A percentile compares a stretch with the other conserved stretches of the same genome.
Evolutionary conservation across 169 alveolate species (phyloP).

Genomic region (Perkinsus marinus): DNA sequence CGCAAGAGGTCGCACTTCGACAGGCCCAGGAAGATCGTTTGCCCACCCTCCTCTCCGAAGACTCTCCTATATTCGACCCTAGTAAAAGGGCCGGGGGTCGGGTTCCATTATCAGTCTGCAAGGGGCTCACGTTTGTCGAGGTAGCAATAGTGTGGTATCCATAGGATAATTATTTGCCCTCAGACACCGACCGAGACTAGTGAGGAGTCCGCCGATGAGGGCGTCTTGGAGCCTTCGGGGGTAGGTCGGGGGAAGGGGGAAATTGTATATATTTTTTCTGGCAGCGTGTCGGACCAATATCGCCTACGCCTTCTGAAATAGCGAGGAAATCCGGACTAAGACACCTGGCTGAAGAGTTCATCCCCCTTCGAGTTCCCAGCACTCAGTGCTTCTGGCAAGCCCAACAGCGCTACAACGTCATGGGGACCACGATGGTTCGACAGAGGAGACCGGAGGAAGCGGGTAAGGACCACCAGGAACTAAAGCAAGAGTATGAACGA

Average conservation of each 20-base stretch:
- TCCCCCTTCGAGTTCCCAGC: not conserved
- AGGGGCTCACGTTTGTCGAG: not conserved
- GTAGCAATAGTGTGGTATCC: not conserved
- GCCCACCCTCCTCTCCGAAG: not conserved
- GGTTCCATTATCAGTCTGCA: not conserved
- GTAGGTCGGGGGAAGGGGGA: too few species aligned
- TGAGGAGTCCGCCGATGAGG: too few species aligned
- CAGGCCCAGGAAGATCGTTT: not conserved
- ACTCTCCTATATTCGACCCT: not conserved
- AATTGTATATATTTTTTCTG: too few species aligned
- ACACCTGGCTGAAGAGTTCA: not conserved
- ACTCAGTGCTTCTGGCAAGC: not conserved
- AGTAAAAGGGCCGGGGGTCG: not conserved
- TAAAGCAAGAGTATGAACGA: not conserved
- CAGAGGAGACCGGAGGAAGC: not conserved
- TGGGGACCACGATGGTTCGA: not conserved
- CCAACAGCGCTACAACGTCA: not conserved
- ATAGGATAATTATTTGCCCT: not conserved
- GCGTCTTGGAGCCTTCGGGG: too few species aligned
- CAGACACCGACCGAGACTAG: not conserved
- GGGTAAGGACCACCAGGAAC: not conserved
- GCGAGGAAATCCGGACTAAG: not conserved
- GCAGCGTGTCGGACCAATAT: not conserved
- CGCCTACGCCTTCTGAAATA: not conserved
- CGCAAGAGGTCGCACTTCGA: not conserved